Percentiles rank a stretch among this genome's conserved stretches.
Evolutionary conservation across 768 basidiomycete species (phyloP).

Genomic region (Tephrocybe sp.): DNA sequence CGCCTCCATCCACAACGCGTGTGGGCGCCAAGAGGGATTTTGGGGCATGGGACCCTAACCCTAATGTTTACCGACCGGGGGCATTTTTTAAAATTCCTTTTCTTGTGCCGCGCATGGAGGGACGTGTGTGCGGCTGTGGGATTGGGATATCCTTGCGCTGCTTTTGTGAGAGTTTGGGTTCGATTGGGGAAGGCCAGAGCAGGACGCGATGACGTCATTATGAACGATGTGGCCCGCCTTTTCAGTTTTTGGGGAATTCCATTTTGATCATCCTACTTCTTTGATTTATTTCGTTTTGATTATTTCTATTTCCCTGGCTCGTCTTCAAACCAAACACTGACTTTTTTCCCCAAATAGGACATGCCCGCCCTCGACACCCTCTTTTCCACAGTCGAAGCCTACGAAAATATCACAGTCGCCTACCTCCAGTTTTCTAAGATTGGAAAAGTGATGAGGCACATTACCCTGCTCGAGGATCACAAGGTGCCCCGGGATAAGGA

Average conservation of each 20-base stretch:
- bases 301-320: not conserved
- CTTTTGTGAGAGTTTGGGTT: too few relatives aligned
- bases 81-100: not conserved
- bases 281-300: not conserved
- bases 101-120: not conserved
- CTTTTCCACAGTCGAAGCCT: conserved; percentile 69
- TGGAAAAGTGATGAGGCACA: conserved; percentile 80
- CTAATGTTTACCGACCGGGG: not conserved
- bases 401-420: conserved; percentile 67
- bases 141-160: too few relatives aligned
- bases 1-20: too few relatives aligned
- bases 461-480: conserved; percentile 46
- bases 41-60: not conserved
- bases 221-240: too few relatives aligned
- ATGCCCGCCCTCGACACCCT: conserved; percentile 66
- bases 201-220: too few relatives aligned
- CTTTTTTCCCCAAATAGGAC: conserved; percentile 48
- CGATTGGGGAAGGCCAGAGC: too few relatives aligned
- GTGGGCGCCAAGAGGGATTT: not conserved
- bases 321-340: not conserved
- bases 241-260: too few relatives aligned
- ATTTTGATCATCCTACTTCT: too few relatives aligned
- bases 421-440: conserved; percentile 78
- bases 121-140: too few relatives aligned
- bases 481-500: conserved; percentile 56